Conservation (phyloP, 495 filamentous ascomycete species). For the Hypoxylon crocopeplum region DNA sequence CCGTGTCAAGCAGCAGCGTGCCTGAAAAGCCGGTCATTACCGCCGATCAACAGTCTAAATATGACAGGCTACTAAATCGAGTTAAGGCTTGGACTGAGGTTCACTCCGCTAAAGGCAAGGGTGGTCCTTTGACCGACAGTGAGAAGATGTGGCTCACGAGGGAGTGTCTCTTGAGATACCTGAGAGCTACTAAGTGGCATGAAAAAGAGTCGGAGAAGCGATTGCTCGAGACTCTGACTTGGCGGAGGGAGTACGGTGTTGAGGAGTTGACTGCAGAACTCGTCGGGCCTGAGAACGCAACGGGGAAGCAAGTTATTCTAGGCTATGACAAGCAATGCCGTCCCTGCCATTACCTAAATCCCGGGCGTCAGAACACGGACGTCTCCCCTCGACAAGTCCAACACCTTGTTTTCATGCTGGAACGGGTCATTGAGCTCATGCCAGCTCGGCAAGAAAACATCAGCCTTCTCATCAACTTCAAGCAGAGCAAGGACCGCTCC, state of each 20-base stretch:
- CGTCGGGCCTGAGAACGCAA: conserved; percentile 90
- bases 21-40: conserved; percentile 62
- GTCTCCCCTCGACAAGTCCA: conserved; percentile 89
- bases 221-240: conserved; percentile 77
- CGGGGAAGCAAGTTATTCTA: conserved; percentile 88
- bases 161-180: conserved; percentile 90
- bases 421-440: conserved; percentile 88
- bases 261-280: conserved; percentile 78
- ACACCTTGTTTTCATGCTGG: conserved; percentile 94
- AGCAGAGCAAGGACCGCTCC: conserved; percentile 66
- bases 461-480: conserved; percentile 88
- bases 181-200: conserved; percentile 93
- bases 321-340: conserved; percentile 86
- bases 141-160: conserved; percentile 90
- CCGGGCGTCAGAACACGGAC: conserved; percentile 90
- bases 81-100: conserved; percentile 76
- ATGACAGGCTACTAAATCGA: conserved; percentile 71
- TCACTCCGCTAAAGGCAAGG: conserved; percentile 67
- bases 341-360: conserved; percentile 87
- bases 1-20: conserved; percentile 63
- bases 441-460: conserved; percentile 83
- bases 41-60: conserved; percentile 82
- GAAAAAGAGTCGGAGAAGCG: conserved; percentile 76
- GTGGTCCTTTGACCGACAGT: conserved; percentile 71
- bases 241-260: conserved; percentile 87